A percentile compares a stretch with the other conserved stretches of the same genome.
phyloP scores from a whole-genome alignment of 2,329 filamentous ascomycete genomes.

The Pyrenophora seminiperda region DNA sequence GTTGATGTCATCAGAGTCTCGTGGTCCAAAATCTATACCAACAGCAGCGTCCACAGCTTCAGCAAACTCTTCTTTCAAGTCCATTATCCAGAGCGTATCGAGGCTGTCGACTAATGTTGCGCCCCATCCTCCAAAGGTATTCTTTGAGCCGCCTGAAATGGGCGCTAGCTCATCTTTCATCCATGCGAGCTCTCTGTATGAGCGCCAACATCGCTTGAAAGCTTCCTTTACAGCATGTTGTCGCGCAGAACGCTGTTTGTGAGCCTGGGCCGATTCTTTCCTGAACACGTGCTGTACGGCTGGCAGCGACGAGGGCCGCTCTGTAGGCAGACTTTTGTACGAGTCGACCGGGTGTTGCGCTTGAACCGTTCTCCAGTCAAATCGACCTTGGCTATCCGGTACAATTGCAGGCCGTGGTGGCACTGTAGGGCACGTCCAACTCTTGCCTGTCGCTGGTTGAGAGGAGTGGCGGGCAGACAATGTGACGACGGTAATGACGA shows the following conservation, averaged over 20 bases:
- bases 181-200: conserved; percentile 58
- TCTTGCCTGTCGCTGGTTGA: background rate
- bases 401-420: background rate
- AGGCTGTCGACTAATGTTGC: conserved; percentile 53
- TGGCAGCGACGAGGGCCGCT: background rate
- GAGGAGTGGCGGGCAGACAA: background rate
- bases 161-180: conserved; percentile 54
- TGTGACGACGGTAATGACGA: background rate
- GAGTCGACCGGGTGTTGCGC: conserved; percentile 17
- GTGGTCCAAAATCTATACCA: conserved; percentile 50
- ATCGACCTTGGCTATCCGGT: background rate
- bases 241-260: background rate
- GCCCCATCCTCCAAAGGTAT: conserved; percentile 55
- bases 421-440: background rate
- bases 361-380: background rate
- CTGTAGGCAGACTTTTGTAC: background rate
- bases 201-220: conserved; percentile 49
- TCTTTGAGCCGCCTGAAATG: conserved; percentile 44
- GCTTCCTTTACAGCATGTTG: conserved; percentile 37
- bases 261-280: background rate
- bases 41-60: conserved; percentile 50
- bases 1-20: conserved; percentile 49
- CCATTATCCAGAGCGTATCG: conserved; percentile 56
- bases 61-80: conserved; percentile 51
- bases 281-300: background rate